A percentile compares a stretch with the other conserved stretches of the same genome.
Evolutionary conservation across 192 early-diverging fungal genomes (phyloP).

Genomic region (Gigaspora rosea): DNA sequence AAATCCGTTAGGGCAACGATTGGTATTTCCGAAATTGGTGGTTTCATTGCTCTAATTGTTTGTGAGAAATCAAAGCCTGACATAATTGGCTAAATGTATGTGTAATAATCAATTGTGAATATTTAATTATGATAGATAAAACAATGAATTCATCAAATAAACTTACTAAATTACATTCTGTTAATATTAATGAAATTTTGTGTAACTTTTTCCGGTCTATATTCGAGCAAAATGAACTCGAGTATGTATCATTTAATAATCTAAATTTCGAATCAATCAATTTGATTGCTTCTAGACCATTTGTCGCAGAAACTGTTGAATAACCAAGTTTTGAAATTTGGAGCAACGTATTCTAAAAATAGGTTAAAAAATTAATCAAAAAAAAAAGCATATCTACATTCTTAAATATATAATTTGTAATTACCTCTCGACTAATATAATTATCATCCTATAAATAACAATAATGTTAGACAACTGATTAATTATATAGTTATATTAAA

Average conservation of each 20-base stretch:
- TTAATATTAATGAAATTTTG: slow-evolving; percentile 21
- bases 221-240: too few relatives aligned
- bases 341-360: slow-evolving; percentile 31
- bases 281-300: too few relatives aligned
- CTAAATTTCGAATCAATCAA: too few relatives aligned
- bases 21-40: too few relatives aligned
- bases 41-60: too few relatives aligned
- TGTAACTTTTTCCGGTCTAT: too few relatives aligned
- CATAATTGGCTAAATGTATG: slow-evolving; percentile 45
- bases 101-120: not conserved
- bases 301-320: too few relatives aligned
- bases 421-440: slow-evolving; percentile 40
- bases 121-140: not conserved
- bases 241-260: too few relatives aligned
- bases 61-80: slow-evolving; percentile 36
- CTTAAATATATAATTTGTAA: slow-evolving; percentile 5
- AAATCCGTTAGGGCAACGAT: too few relatives aligned
- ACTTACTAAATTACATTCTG: slow-evolving; percentile 56
- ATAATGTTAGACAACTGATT: slow-evolving; percentile 21
- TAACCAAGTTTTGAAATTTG: slow-evolving; percentile 38
- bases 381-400: too few relatives aligned
- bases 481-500: not conserved
- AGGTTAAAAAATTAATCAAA: too few relatives aligned
- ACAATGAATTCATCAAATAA: not conserved
- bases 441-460: slow-evolving; percentile 34